Conservation (phyloP, 768 basidiomycete species). For the Mycena alexandri region DNA sequence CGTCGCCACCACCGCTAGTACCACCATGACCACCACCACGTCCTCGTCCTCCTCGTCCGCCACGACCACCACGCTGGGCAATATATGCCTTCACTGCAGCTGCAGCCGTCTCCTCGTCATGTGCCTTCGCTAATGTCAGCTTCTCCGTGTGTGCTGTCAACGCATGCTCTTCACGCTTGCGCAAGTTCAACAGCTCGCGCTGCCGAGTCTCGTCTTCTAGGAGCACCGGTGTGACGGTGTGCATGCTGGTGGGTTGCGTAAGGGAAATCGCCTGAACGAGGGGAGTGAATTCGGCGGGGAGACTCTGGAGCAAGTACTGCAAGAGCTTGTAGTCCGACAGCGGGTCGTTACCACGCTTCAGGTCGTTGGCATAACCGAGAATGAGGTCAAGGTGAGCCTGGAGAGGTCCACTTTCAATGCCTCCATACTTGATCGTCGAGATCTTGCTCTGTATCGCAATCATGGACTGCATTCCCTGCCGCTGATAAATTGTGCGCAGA, state of each 20-base stretch:
- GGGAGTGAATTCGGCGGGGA: not conserved
- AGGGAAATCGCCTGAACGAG: not conserved
- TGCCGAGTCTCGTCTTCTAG: constrained; percentile 9
- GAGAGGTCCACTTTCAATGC: constrained; percentile 1
- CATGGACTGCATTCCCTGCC: not conserved
- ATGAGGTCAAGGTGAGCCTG: not conserved
- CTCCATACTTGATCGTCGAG: not conserved
- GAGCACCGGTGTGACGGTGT: not conserved
- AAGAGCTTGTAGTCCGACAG: constrained; percentile 1
- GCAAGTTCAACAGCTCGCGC: too few species aligned
- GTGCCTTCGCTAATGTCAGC: too few species aligned
- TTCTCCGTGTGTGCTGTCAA: too few species aligned
- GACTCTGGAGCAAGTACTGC: not conserved
- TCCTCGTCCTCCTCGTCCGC: too few species aligned
- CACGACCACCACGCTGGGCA: too few species aligned
- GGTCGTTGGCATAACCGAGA: not conserved
- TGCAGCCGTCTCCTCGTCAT: too few species aligned
- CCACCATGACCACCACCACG: too few species aligned
- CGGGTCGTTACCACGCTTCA: constrained; percentile 4
- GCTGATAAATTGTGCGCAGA: not conserved
- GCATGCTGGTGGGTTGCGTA: not conserved
- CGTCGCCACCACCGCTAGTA: not conserved
- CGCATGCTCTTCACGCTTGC: too few species aligned
- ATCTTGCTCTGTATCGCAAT: not conserved
- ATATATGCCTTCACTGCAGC: too few species aligned